Conservation (phyloP, 768 basidiomycete genomes). For the Rhizopogon rudus region DNA sequence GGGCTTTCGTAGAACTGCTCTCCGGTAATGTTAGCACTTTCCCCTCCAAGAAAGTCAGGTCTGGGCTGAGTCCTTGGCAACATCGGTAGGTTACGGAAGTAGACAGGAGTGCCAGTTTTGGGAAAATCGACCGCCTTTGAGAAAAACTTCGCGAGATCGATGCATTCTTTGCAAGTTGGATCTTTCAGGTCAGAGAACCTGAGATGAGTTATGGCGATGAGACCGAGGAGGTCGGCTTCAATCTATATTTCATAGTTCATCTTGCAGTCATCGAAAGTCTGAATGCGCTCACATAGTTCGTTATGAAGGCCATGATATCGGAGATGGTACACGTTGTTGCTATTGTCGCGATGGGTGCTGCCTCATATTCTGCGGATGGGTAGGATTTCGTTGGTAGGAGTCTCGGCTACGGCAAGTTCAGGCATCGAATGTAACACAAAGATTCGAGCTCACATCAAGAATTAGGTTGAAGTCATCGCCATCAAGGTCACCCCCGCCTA, state of each 20-base stretch:
- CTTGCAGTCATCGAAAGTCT: neutral
- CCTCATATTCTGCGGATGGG: slow-evolving; percentile 43
- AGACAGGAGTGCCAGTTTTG: slow-evolving; percentile 36
- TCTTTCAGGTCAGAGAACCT: slow-evolving; percentile 56
- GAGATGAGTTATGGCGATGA: slow-evolving; percentile 60
- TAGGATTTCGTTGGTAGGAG: slow-evolving; percentile 23
- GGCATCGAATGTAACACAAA: neutral
- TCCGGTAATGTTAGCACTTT: slow-evolving; percentile 31
- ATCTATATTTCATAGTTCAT: neutral
- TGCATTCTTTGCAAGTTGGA: slow-evolving; percentile 42
- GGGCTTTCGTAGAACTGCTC: slow-evolving; percentile 44
- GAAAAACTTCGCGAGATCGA: slow-evolving; percentile 50
- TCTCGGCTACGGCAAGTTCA: slow-evolving; percentile 16
- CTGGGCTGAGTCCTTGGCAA: slow-evolving; percentile 25
- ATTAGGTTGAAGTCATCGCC: slow-evolving; percentile 58
- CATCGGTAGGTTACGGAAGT: slow-evolving; percentile 34
- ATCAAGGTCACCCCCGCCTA: slow-evolving; percentile 70
- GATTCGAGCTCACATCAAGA: slow-evolving; percentile 23
- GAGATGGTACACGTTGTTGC: slow-evolving; percentile 48
- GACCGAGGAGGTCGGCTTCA: slow-evolving; percentile 46
- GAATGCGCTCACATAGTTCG: slow-evolving; percentile 51
- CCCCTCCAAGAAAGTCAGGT: slow-evolving; percentile 68
- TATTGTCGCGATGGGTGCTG: slow-evolving; percentile 41
- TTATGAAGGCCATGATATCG: slow-evolving; percentile 66
- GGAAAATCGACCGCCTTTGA: slow-evolving; percentile 48